These are phyloP conservation scores for Calycina herbarum DNA, from an alignment of 2,329 filamentous ascomycete genomes.

Conservation along the genomic window DNA sequence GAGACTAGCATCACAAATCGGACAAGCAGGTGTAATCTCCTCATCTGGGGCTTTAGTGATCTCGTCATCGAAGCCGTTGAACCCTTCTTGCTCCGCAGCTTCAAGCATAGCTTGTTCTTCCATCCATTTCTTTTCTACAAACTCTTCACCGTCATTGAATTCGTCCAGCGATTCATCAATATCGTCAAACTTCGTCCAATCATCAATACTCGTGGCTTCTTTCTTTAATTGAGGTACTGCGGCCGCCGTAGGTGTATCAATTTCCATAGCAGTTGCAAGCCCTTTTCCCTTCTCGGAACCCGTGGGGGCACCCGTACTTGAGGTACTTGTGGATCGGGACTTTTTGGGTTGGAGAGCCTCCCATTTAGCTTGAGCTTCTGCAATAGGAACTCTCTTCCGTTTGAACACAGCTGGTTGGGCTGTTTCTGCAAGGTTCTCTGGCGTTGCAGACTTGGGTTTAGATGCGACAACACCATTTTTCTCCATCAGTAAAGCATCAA, in stretches of 20 bases:
- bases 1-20: slow-evolving; percentile 72
- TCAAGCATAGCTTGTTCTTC: slow-evolving; percentile 71
- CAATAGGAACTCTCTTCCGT: slow-evolving; percentile 28
- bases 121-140: slow-evolving; percentile 68
- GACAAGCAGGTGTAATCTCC: slow-evolving; percentile 53
- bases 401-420: slow-evolving; percentile 16
- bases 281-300: not conserved
- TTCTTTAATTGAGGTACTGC: slow-evolving; percentile 46
- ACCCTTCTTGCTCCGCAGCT: slow-evolving; percentile 50
- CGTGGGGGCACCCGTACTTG: not conserved
- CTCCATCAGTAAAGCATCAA: slow-evolving; percentile 19
- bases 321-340: slow-evolving; percentile 17
- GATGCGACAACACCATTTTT: slow-evolving; percentile 24
- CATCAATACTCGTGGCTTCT: slow-evolving; percentile 50
- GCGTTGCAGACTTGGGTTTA: slow-evolving; percentile 20
- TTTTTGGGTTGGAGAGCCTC: slow-evolving; percentile 31
- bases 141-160: slow-evolving; percentile 58
- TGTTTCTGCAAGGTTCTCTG: slow-evolving; percentile 15
- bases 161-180: slow-evolving; percentile 58
- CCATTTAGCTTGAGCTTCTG: slow-evolving; percentile 33
- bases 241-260: not conserved
- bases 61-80: slow-evolving; percentile 27
- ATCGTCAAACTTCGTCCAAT: slow-evolving; percentile 56
- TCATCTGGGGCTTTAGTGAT: slow-evolving; percentile 18
- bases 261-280: not conserved